Conservation (phyloP, 129 eudicot genomes). For the Oenanthe sinensis region DNA sequence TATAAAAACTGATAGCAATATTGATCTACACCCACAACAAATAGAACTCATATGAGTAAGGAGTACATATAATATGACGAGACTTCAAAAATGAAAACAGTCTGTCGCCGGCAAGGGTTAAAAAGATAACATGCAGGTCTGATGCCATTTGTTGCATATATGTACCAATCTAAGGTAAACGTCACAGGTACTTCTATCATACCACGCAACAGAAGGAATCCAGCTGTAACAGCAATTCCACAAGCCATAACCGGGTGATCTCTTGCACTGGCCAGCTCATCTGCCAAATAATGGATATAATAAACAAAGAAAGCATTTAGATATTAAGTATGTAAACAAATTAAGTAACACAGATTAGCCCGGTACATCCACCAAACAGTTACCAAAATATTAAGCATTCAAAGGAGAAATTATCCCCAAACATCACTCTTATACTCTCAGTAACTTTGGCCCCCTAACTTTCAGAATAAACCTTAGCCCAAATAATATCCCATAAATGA, state of each 20-base stretch:
- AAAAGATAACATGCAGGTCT: neutral
- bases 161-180: neutral
- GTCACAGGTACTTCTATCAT: neutral
- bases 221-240: conserved; percentile 10
- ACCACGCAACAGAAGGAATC: conserved; percentile 3
- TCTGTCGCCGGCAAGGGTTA: neutral
- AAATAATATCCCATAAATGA: neutral
- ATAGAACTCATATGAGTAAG: neutral
- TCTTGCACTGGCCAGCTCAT: conserved; percentile 44
- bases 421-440: neutral
- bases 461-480: neutral
- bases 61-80: neutral
- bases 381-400: neutral
- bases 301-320: neutral
- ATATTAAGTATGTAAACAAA: neutral
- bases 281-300: conserved; percentile 24
- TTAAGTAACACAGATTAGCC: neutral
- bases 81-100: neutral
- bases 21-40: neutral
- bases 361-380: neutral
- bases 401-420: neutral
- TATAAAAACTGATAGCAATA: neutral
- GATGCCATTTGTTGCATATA: neutral
- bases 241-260: conserved; percentile 50
- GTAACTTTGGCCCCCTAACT: neutral